Conservation (phyloP, 495 filamentous ascomycete species). For the Talaromyces trachyspermus region DNA sequence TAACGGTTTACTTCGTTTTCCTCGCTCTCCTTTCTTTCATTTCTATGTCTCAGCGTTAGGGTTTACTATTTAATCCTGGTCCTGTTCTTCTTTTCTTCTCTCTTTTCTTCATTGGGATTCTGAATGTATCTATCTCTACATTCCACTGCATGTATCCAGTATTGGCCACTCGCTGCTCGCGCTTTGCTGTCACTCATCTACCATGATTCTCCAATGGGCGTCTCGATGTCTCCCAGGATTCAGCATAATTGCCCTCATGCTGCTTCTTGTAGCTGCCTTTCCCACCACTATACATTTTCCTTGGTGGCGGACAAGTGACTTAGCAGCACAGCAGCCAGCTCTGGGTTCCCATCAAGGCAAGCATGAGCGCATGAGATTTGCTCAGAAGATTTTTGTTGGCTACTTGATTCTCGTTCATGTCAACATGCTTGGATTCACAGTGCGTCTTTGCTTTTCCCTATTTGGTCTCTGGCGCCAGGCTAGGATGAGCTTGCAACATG, state of each 20-base stretch:
- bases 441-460: conserved; percentile 23
- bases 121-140: not conserved
- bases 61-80: not conserved
- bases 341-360: conserved; percentile 5
- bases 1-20: not conserved
- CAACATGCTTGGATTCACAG: conserved; percentile 22
- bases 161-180: not conserved
- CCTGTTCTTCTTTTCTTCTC: not conserved
- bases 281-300: conserved; percentile 12
- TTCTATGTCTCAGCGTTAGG: not conserved
- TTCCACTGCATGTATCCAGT: not conserved
- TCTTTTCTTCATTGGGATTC: not conserved
- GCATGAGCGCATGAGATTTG: conserved; percentile 15
- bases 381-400: conserved; percentile 22
- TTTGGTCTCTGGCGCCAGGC: conserved; percentile 15
- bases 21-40: not conserved
- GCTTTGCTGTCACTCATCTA: not conserved
- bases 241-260: conserved; percentile 24
- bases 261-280: conserved; percentile 17
- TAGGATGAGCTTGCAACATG: conserved; percentile 16
- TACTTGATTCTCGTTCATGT: conserved; percentile 24
- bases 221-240: conserved; percentile 30
- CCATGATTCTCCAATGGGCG: conserved; percentile 18
- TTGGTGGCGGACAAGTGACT: conserved; percentile 13
- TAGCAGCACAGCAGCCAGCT: conserved; percentile 10